These are phyloP conservation scores for Citrus hindsii DNA, from an alignment of 345 rosid genomes.

Conservation along the genomic window DNA sequence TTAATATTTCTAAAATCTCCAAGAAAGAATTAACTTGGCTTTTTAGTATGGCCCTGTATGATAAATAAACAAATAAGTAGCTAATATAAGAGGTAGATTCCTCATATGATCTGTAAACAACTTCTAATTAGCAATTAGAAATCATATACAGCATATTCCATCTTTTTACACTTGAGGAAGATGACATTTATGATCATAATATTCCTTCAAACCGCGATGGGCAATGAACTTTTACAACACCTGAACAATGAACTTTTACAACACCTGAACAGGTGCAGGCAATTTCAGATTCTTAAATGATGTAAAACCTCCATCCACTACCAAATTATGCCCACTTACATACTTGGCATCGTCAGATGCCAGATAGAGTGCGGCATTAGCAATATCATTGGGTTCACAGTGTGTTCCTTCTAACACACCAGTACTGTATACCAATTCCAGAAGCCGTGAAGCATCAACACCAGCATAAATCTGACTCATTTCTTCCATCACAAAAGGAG, in stretches of 20 bases:
- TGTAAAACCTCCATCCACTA: conserved; percentile 92
- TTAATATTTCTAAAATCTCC: neutral
- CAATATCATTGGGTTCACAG: conserved; percentile 70
- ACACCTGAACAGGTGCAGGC: conserved; percentile 46
- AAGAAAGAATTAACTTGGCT: no score
- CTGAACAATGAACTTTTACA: conserved; percentile 26
- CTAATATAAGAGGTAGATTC: neutral
- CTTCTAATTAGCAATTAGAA: neutral
- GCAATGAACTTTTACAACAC: conserved; percentile 16
- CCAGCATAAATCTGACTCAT: conserved; percentile 40
- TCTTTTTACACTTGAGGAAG: neutral
- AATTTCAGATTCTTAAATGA: conserved; percentile 46
- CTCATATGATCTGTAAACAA: no score
- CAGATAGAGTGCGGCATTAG: conserved; percentile 80
- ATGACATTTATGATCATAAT: neutral
- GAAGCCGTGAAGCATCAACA: conserved; percentile 27
- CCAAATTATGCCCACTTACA: conserved; percentile 79
- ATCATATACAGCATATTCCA: neutral
- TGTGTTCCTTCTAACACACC: conserved; percentile 55
- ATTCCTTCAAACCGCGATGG: neutral
- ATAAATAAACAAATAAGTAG: neutral
- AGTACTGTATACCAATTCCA: conserved; percentile 32
- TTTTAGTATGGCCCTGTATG: no score
- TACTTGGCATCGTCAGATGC: conserved; percentile 82
- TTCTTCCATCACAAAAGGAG: conserved; percentile 56